Conservation (phyloP, 78 protist species). For the Mastigamoeba balamuthi region DNA sequence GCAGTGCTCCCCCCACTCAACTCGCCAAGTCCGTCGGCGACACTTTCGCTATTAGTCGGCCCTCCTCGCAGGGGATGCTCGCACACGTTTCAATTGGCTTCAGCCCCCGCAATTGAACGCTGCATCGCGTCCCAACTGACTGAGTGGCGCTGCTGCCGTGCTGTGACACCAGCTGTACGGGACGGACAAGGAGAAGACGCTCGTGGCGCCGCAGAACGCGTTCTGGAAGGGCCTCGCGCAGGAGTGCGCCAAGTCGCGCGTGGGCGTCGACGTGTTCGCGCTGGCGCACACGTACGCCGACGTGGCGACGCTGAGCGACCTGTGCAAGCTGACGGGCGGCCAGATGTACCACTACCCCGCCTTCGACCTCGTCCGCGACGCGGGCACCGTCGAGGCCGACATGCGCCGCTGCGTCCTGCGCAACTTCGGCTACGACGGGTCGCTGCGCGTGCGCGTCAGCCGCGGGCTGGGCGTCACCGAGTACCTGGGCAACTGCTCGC, state of each 20-base stretch:
- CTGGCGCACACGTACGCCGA: background rate
- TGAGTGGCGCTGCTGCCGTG: too few species aligned
- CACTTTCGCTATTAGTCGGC: too few species aligned
- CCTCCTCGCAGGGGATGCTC: too few species aligned
- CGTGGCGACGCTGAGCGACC: background rate
- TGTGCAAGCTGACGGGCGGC: background rate
- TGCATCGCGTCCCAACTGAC: too few species aligned
- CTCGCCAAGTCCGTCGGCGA: too few species aligned
- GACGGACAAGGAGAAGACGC: background rate
- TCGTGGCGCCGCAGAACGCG: background rate
- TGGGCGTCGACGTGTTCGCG: background rate
- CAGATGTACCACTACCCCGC: background rate
- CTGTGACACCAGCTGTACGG: too few species aligned
- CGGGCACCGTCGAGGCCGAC: background rate
- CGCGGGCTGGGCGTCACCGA: constrained; percentile 19
- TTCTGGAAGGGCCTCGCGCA: background rate
- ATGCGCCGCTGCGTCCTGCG: constrained; percentile 7
- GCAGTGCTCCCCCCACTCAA: too few species aligned
- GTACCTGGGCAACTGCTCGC: constrained; percentile 10
- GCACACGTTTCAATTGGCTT: too few species aligned
- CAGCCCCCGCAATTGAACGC: too few species aligned
- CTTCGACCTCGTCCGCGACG: background rate
- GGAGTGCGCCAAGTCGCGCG: background rate
- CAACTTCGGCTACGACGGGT: constrained; percentile 13
- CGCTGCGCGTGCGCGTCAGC: constrained; percentile 10